Conservation (phyloP, 2,329 filamentous ascomycete genomes). For the Penicillium glabrum region DNA sequence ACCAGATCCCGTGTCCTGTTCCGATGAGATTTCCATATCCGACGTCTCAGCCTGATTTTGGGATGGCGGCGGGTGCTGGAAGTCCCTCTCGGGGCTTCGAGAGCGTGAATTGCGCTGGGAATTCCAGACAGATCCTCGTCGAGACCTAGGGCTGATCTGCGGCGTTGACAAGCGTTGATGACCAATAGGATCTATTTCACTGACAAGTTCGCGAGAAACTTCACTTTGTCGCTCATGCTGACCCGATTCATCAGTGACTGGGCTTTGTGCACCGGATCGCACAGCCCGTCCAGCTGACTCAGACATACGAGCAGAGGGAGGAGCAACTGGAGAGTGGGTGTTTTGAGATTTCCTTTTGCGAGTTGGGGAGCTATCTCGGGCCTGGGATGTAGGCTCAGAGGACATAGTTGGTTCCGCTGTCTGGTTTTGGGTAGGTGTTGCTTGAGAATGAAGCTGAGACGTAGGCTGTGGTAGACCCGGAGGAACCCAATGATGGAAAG, state of each 20-base stretch:
- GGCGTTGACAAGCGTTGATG: background rate
- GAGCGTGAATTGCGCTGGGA: background rate
- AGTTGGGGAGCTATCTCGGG: background rate
- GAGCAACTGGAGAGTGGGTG: background rate
- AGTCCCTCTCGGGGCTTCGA: background rate
- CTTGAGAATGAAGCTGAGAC: background rate
- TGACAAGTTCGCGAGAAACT: background rate
- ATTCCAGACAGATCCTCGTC: no score
- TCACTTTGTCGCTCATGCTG: background rate
- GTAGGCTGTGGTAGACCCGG: background rate
- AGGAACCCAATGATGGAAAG: conserved; percentile 14
- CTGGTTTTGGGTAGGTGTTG: background rate
- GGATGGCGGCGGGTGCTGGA: background rate
- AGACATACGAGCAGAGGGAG: conserved; percentile 1
- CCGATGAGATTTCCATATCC: background rate
- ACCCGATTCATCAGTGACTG: background rate
- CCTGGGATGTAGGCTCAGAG: background rate
- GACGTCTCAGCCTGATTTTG: background rate
- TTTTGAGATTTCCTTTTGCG: conserved; percentile 10
- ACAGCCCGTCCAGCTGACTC: background rate
- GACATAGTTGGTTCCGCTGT: background rate
- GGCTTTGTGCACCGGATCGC: background rate
- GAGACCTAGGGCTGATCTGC: background rate
- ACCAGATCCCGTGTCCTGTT: background rate
- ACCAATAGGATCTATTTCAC: background rate